A percentile compares a stretch with the other conserved stretches of the same genome.
Evolutionary conservation across 257 asterid species (phyloP).

Genomic region (Ophiorrhiza pumila): DNA sequence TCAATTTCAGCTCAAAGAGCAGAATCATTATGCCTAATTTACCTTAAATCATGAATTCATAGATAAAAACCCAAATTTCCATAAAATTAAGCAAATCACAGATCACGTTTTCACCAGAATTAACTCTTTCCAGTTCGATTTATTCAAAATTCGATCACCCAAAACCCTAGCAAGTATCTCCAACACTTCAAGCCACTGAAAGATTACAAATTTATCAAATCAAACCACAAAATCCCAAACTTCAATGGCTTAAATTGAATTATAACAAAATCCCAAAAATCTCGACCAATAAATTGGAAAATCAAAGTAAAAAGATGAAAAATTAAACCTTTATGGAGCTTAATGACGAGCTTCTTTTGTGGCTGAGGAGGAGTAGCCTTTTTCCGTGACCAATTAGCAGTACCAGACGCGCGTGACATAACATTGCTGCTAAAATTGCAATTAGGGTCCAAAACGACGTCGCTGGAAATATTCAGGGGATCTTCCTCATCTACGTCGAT

Average conservation of each 20-base stretch:
- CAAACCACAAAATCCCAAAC: neutral
- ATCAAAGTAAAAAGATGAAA: slow-evolving; percentile 2
- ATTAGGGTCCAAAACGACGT: slow-evolving; percentile 44
- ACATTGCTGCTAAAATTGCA: slow-evolving; percentile 32
- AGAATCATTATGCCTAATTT: neutral
- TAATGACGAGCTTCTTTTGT: slow-evolving; percentile 73
- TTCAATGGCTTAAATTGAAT: neutral
- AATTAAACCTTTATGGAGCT: slow-evolving; percentile 62
- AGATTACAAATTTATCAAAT: neutral
- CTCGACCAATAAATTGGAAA: neutral
- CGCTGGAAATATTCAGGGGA: slow-evolving; percentile 25
- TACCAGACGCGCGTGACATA: slow-evolving; percentile 34
- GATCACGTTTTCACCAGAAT: neutral
- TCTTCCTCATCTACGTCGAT: slow-evolving; percentile 62
- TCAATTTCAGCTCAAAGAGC: neutral
- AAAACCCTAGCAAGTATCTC: slow-evolving; percentile 15
- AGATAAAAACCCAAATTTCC: neutral
- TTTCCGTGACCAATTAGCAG: slow-evolving; percentile 71
- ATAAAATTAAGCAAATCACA: neutral
- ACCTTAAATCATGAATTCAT: neutral
- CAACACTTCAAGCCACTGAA: neutral
- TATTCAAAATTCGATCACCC: neutral
- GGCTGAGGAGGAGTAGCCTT: slow-evolving; percentile 85
- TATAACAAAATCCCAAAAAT: neutral
- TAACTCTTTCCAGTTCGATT: neutral